Evolutionary conservation across 1,139 yeast species (phyloP).

Genomic region (Protomyces inouyei): DNA sequence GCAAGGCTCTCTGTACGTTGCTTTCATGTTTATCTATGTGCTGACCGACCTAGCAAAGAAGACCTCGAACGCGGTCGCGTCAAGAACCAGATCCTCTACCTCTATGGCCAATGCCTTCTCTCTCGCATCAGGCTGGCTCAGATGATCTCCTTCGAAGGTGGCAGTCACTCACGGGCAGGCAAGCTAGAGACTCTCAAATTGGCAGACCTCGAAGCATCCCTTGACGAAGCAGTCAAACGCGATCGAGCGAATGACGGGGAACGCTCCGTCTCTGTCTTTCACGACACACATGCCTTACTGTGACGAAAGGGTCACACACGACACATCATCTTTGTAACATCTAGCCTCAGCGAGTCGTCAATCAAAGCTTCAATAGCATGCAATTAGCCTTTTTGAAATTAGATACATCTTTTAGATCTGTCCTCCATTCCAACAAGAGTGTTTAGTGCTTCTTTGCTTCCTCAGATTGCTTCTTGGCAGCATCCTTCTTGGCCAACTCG

Average conservation of each 20-base stretch:
- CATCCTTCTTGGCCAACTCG: conserved; percentile 25
- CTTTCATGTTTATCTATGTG: too few species aligned
- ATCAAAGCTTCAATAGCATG: too few species aligned
- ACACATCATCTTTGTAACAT: too few species aligned
- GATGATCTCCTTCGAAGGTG: background rate
- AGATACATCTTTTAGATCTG: too few species aligned
- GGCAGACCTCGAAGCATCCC: background rate
- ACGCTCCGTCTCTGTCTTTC: background rate
- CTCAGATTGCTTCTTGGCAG: conserved; percentile 17
- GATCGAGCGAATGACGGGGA: background rate
- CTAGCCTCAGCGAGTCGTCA: too few species aligned
- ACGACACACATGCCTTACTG: background rate
- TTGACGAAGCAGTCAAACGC: background rate
- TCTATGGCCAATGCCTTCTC: background rate
- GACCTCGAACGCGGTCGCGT: background rate
- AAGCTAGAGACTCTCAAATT: background rate
- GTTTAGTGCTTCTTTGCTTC: conserved; percentile 13
- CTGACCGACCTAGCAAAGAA: background rate
- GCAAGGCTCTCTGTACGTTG: background rate
- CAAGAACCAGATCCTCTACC: background rate
- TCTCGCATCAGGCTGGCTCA: background rate
- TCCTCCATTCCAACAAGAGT: background rate
- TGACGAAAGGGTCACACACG: too few species aligned
- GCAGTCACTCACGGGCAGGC: background rate
- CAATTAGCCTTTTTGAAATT: too few species aligned